phyloP scores from a whole-genome alignment of 306 rosid species.

The Cucumis melo region DNA sequence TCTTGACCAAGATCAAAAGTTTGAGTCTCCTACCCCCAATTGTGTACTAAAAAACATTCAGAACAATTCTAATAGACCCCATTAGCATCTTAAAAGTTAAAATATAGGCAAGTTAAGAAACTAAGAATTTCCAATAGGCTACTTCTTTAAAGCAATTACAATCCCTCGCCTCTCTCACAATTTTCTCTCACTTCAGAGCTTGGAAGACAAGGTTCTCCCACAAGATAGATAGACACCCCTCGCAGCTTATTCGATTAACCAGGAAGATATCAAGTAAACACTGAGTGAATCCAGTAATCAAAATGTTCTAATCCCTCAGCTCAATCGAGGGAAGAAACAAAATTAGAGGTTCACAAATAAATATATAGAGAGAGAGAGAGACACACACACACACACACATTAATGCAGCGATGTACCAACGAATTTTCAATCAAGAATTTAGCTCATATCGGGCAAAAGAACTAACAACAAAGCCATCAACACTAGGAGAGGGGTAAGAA shows the following conservation, averaged over 20 bases:
- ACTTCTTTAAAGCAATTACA: not conserved
- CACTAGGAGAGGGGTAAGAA: not conserved
- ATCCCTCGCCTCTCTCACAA: not conserved
- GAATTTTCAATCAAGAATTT: not conserved
- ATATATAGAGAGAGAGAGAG: too few species aligned
- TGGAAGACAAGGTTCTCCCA: not conserved
- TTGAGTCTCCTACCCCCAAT: too few species aligned
- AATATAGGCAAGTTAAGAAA: not conserved
- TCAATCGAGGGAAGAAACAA: not conserved
- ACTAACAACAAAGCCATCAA: not conserved
- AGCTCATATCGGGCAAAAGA: not conserved
- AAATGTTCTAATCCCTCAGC: not conserved
- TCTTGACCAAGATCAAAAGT: too few species aligned
- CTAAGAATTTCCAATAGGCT: not conserved
- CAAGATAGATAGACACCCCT: not conserved
- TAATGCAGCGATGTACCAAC: not conserved
- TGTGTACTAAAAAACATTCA: too few species aligned
- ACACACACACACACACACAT: too few species aligned
- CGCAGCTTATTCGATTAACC: not conserved
- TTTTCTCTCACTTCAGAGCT: not conserved
- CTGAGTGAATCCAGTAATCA: not conserved
- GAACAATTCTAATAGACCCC: not conserved
- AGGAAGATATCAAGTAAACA: not conserved
- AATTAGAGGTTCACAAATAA: not conserved
- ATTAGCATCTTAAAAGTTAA: not conserved